Evolutionary conservation across 2,329 filamentous ascomycete genomes (phyloP), one percentile per base, ranked within the genome.

Genomic region (Zopfia rhizophila): DNA sequence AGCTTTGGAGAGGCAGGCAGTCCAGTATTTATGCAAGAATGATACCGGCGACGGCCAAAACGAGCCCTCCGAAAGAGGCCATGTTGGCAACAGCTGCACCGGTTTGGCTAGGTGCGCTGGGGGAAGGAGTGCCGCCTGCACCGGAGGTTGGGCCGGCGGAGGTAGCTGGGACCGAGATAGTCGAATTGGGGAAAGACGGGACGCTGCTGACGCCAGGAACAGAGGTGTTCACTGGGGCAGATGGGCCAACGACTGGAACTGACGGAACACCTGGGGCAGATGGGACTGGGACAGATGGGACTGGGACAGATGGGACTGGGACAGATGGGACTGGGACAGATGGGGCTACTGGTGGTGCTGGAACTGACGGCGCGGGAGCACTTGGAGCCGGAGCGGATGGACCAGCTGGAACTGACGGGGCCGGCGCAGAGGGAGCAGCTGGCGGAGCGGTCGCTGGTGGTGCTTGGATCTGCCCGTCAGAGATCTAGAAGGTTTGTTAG

Each of bases 401-500:
- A 38, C 25, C 36, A 19, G 17, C 32, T 21, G 53, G 51, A n/a
- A 46, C 38, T 5, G 21, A 31, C 33, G 33, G 58, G 27, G 60
- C 58, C 45, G 58, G 53, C n/a, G n/a, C n/a, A 47, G 62, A 52
- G 53, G 55, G 17, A 18, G 21, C 30, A 18, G 16, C 6, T 7
- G 22, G 25, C 4, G 18, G 17, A 27, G 35, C 27, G 23, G 51
- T 48, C 5, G 43, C 51, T 21, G 50, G 51, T 21, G 53, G 53
- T 27, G 46, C 68, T 60, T 72, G 68, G 53, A 70, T 67, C 65
- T 72, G 68, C 33, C 68, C 68, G 45, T 72, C 68, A 44, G 53
- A 55, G 56, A 72, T 72, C 63, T 72, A 68, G 40, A 64, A 60
- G n/a, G n/a, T n/a, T n/a, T n/a, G n/a, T n/a, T n/a, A n/a, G n/a